These are phyloP conservation scores for Amanita rubescens DNA, from an alignment of 768 basidiomycete species.

Conservation along the genomic window DNA sequence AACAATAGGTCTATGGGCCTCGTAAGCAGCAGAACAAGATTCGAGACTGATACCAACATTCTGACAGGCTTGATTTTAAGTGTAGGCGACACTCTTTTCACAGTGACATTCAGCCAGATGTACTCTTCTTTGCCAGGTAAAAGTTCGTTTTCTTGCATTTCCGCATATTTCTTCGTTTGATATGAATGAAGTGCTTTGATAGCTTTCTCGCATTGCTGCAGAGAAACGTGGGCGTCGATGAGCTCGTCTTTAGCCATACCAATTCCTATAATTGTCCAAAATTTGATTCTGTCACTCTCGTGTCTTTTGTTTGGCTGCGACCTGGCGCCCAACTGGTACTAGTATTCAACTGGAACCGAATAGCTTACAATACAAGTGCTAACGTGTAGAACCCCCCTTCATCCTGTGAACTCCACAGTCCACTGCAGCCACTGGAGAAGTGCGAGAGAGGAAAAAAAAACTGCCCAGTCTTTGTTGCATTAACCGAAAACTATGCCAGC, in stretches of 20 bases:
- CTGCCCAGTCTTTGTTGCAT: no score
- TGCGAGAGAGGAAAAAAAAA: background rate
- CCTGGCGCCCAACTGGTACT: background rate
- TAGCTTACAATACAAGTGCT: background rate
- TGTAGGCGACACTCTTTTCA: conserved; percentile 73
- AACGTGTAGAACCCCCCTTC: no score
- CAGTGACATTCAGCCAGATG: conserved; percentile 84
- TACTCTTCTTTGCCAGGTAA: conserved; percentile 73
- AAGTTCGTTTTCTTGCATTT: conserved; percentile 68
- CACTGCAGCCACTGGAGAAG: background rate
- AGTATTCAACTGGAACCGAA: background rate
- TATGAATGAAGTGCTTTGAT: conserved; percentile 73
- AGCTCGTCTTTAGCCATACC: conserved; percentile 46
- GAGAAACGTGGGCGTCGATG: conserved; percentile 65
- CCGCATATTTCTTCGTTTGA: conserved; percentile 51
- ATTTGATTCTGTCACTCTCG: background rate
- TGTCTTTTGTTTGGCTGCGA: conserved; percentile 1
- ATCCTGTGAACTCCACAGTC: no score
- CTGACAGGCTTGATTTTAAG: conserved; percentile 73
- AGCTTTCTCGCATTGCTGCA: conserved; percentile 69
- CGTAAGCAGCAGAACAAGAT: conserved; percentile 4
- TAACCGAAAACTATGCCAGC: no score
- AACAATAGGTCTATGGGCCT: conserved; percentile 51
- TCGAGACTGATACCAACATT: conserved; percentile 51
- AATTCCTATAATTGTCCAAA: conserved; percentile 16